phyloP scores from a whole-genome alignment of 371 early-diverging fungal species.

The Apophysomyces ossiformis region DNA sequence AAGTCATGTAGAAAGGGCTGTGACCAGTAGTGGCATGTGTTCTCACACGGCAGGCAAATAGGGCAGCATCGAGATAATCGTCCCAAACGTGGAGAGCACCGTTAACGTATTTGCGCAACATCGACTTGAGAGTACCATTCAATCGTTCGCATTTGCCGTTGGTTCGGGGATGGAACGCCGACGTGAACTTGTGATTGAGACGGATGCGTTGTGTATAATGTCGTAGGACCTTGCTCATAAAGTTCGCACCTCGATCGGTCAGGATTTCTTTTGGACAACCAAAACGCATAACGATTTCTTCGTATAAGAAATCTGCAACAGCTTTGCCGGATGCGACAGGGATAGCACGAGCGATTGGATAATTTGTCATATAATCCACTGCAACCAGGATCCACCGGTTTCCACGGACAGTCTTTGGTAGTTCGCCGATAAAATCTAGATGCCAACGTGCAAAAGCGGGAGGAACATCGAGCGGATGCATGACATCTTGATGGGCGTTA shows the following conservation, averaged over 20 bases:
- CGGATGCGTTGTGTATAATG: constrained; percentile 15
- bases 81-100: constrained; percentile 20
- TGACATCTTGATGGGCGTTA: no score
- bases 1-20: constrained; percentile 24
- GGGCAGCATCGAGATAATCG: constrained; percentile 18
- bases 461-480: no score
- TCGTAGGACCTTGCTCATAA: constrained; percentile 19
- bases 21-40: constrained; percentile 17
- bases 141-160: constrained; percentile 31
- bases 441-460: no score
- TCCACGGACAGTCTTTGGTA: no score
- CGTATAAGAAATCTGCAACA: constrained; percentile 38
- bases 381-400: constrained; percentile 26
- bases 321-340: constrained; percentile 35
- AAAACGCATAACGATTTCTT: constrained; percentile 33
- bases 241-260: constrained; percentile 44
- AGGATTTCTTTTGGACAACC: constrained; percentile 41
- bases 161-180: constrained; percentile 25
- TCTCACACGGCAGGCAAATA: constrained; percentile 23
- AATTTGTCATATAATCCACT: constrained; percentile 46
- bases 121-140: constrained; percentile 19
- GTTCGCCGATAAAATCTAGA: no score
- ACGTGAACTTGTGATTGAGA: constrained; percentile 20
- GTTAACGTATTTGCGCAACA: constrained; percentile 20
- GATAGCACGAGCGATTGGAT: constrained; percentile 38